A percentile compares a stretch with the other conserved stretches of the same genome.
These are phyloP conservation scores for Talinum fruticosum DNA, from an alignment of 148 eudicot genomes.

Conservation along the genomic window DNA sequence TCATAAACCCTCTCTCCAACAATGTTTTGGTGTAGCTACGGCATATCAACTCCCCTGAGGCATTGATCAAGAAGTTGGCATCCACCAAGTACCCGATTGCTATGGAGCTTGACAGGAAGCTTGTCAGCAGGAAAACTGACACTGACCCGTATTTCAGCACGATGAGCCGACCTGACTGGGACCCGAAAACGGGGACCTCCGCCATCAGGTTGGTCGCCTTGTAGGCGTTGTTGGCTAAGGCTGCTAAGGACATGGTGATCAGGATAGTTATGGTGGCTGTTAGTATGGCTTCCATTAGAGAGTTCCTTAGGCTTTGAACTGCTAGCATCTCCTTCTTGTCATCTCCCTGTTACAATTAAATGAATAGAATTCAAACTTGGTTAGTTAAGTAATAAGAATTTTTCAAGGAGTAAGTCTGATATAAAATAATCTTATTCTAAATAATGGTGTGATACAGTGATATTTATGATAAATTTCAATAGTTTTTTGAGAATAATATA, in stretches of 20 bases:
- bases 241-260: constrained; percentile 47
- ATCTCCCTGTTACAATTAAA: constrained; percentile 50
- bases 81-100: constrained; percentile 60
- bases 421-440: too few relatives aligned
- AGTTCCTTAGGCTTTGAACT: constrained; percentile 82
- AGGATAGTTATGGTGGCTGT: constrained; percentile 56
- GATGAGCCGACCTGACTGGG: constrained; percentile 42
- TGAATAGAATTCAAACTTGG: too few relatives aligned
- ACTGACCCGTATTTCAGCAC: constrained; percentile 62
- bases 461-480: too few relatives aligned
- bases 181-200: constrained; percentile 44
- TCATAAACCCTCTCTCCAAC: constrained; percentile 60
- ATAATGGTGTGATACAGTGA: too few relatives aligned
- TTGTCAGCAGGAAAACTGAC: constrained; percentile 44
- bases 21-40: constrained; percentile 33
- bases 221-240: constrained; percentile 60
- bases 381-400: too few relatives aligned
- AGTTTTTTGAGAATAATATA: too few relatives aligned
- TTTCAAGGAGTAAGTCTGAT: too few relatives aligned
- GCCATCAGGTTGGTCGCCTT: constrained; percentile 40
- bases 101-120: constrained; percentile 80
- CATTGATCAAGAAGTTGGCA: constrained; percentile 69
- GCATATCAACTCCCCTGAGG: constrained; percentile 31
- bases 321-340: constrained; percentile 70
- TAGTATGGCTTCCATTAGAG: constrained; percentile 60